Evolutionary conservation across 352 stramenopile genomes (phyloP).

Genomic region (Phytophthora meadii): DNA sequence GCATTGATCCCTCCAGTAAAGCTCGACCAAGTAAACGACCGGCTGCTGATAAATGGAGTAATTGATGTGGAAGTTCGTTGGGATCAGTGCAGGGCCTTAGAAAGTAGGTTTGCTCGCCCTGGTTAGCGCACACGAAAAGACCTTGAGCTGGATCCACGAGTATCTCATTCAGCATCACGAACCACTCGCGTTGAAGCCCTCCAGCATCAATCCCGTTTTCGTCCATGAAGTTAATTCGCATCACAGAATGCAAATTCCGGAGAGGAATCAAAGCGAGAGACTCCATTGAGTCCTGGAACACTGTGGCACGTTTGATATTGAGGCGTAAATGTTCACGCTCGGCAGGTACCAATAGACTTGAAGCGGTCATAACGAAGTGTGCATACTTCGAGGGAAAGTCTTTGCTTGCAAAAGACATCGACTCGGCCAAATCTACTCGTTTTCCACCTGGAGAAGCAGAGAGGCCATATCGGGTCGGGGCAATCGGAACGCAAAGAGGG

Average conservation of each 20-base stretch:
- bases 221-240: conserved; percentile 67
- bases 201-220: conserved; percentile 71
- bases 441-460: neutral
- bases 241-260: conserved; percentile 33
- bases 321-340: conserved; percentile 34
- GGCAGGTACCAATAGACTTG: conserved; percentile 21
- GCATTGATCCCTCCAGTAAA: conserved; percentile 84
- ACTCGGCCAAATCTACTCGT: conserved; percentile 7
- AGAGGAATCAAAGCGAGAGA: conserved; percentile 36
- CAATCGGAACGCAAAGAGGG: neutral
- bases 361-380: conserved; percentile 36
- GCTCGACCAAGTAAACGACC: conserved; percentile 48
- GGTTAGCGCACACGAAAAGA: conserved; percentile 41
- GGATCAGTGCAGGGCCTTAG: conserved; percentile 41
- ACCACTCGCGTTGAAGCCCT: conserved; percentile 76
- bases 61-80: conserved; percentile 33
- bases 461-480: neutral
- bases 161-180: conserved; percentile 55
- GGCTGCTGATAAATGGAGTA: conserved; percentile 34
- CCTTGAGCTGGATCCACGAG: conserved; percentile 36
- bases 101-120: conserved; percentile 46
- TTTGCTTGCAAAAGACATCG: conserved; percentile 16
- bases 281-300: conserved; percentile 47
- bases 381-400: conserved; percentile 42
- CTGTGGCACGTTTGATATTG: conserved; percentile 30